A percentile compares a stretch with the other conserved stretches of the same genome.
Conservation (phyloP, 2,329 filamentous ascomycete genomes). For the Beauveria australis region DNA sequence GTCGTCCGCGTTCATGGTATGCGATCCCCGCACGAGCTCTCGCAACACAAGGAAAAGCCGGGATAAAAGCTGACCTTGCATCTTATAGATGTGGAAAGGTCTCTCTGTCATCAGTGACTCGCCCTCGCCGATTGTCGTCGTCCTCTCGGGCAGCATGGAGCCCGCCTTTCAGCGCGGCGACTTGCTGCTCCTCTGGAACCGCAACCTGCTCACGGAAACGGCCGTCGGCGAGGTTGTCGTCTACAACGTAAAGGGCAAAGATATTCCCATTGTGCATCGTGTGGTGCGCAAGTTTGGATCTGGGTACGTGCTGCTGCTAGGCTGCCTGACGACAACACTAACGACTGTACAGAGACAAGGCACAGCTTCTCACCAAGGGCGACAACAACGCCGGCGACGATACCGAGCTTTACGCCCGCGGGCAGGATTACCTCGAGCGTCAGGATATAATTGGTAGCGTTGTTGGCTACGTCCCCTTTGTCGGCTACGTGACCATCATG, state of each 20-base stretch:
- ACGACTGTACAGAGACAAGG: constrained; percentile 34
- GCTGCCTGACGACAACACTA: background rate
- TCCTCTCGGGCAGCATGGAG: constrained; percentile 79
- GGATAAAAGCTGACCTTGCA: constrained; percentile 13
- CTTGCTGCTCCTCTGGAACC: constrained; percentile 69
- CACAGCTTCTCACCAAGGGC: constrained; percentile 87
- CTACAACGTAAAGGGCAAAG: constrained; percentile 81
- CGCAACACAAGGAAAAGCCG: background rate
- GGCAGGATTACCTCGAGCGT: constrained; percentile 79
- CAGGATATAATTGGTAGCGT: constrained; percentile 92
- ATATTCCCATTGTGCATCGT: constrained; percentile 95
- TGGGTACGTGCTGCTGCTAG: constrained; percentile 32
- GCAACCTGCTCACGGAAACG: constrained; percentile 49
- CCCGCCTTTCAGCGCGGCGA: constrained; percentile 75
- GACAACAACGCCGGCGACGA: constrained; percentile 95
- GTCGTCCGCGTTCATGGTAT: constrained; percentile 82
- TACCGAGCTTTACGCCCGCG: constrained; percentile 74
- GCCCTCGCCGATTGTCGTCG: constrained; percentile 70
- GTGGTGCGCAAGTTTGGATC: constrained; percentile 67
- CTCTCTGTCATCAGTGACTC: constrained; percentile 72
- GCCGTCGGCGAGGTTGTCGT: constrained; percentile 52
- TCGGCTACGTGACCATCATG: constrained; percentile 95
- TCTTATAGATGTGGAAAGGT: constrained; percentile 68
- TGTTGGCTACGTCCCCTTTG: constrained; percentile 83
- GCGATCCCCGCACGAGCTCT: constrained; percentile 14